Base-by-base conservation (phyloP, 768 basidiomycete species). In the Pleurotus giganteus region DNA sequence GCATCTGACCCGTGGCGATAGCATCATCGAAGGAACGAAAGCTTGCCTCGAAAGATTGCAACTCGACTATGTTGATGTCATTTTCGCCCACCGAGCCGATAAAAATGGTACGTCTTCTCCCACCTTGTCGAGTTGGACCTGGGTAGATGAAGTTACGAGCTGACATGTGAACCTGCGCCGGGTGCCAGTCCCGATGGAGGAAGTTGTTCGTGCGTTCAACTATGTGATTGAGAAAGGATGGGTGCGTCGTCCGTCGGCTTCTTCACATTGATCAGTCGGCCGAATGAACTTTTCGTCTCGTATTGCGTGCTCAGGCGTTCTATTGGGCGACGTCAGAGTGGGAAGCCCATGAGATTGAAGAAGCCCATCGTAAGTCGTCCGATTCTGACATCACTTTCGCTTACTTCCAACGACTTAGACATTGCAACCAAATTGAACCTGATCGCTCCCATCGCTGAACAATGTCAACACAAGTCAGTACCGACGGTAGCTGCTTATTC, bases 261-360 rank as follows among this genome's bases (percentile, higher is more conserved):
- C n/a, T n/a, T n/a, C n/a, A n/a, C n/a, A n/a, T n/a, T n/a, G n/a
- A n/a, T n/a, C n/a, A n/a, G n/a, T 29, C 34, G 6, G 7, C 23
- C 15, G 1, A 29, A 28, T 27, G 15, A n/a, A 15, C 9, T 11
- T 41, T n/a, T 34, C 19, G 8, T n/a, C 8, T 4, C 28, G 15
- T 13, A 11, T n/a, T n/a, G 24, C 24, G 12, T 21, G 23, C 46
- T 21, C 43, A 82, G 79, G 80, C 84, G 3, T 82, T 78, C 66
- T 86, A 86, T 65, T 88, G 87, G 86, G 88, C 74, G 23, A 89
- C 88, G 1, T 87, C 84, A 7, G 90, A 92, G 66, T 93, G 91
- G 90, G 80, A 75, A 47, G 85, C 89, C 2, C 69, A 71, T 26
- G 79, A 88, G 54, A 86, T 89, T 57, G 81, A 84, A 66, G 85